Evolutionary conservation across 139 green algal genomes (phyloP).

Genomic region (Coccomyxa sp.): DNA sequence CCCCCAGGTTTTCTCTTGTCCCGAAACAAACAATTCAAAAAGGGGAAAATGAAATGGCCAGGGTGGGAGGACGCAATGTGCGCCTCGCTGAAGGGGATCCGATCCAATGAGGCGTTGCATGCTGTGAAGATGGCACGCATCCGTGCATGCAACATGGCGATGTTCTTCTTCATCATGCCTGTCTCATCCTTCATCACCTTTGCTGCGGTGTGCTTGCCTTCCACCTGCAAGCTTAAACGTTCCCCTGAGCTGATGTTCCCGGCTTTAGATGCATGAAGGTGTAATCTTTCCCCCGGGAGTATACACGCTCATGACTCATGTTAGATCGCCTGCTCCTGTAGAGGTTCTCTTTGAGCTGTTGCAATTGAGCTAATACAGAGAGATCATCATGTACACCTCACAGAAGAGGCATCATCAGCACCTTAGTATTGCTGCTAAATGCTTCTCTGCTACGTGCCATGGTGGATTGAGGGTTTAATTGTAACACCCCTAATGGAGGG

Average conservation of each 20-base stretch:
- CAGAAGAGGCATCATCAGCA: no score
- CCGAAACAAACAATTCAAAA: no score
- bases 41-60: background rate
- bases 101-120: constrained; percentile 39
- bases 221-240: constrained; percentile 28
- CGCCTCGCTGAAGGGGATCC: constrained; percentile 30
- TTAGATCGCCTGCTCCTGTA: constrained; percentile 31
- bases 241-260: constrained; percentile 53
- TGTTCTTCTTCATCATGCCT: constrained; percentile 63
- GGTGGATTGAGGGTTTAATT: no score
- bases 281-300: no score
- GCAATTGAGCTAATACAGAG: no score
- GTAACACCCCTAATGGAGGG: no score
- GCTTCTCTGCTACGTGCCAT: no score
- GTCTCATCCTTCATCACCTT: constrained; percentile 71
- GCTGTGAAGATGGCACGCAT: constrained; percentile 57
- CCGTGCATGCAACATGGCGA: constrained; percentile 56
- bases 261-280: no score
- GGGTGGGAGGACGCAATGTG: constrained; percentile 58
- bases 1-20: no score
- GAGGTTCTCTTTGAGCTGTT: background rate
- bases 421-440: no score
- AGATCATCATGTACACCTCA: no score
- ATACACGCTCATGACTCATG: no score
- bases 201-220: constrained; percentile 29